Conservation (phyloP, 2,329 filamentous ascomycete species). For the Colletotrichum cuscutae region DNA sequence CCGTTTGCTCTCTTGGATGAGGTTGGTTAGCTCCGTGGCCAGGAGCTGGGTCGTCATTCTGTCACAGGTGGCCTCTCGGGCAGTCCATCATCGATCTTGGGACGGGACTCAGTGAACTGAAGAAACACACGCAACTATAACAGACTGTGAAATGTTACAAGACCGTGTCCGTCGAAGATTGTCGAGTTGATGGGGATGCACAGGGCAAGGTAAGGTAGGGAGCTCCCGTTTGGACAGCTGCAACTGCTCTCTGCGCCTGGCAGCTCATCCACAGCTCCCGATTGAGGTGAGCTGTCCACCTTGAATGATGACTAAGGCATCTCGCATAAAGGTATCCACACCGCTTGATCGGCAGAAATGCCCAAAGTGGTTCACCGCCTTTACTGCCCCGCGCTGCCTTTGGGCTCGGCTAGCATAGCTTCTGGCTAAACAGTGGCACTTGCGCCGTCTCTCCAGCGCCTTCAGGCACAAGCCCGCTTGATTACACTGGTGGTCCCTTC, state of each 20-base stretch:
- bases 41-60: conserved; percentile 93
- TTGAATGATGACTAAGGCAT: conserved; percentile 34
- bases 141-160: too few relatives aligned
- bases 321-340: conserved; percentile 1
- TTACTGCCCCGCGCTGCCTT: conserved; percentile 26
- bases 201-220: background rate
- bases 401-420: too few relatives aligned
- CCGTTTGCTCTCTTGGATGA: conserved; percentile 95
- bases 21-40: conserved; percentile 85
- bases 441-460: background rate
- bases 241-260: background rate
- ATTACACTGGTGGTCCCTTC: conserved; percentile 4
- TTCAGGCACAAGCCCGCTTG: background rate
- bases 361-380: background rate
- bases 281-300: conserved; percentile 36
- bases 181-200: background rate
- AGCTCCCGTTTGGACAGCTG: conserved; percentile 12
- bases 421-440: background rate
- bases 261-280: conserved; percentile 23
- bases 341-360: conserved; percentile 1
- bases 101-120: background rate
- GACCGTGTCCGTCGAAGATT: background rate
- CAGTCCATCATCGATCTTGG: conserved; percentile 23
- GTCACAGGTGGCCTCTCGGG: conserved; percentile 36
- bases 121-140: background rate